Conservation (phyloP, 148 eudicot species). For the Persicaria tinctoria region DNA sequence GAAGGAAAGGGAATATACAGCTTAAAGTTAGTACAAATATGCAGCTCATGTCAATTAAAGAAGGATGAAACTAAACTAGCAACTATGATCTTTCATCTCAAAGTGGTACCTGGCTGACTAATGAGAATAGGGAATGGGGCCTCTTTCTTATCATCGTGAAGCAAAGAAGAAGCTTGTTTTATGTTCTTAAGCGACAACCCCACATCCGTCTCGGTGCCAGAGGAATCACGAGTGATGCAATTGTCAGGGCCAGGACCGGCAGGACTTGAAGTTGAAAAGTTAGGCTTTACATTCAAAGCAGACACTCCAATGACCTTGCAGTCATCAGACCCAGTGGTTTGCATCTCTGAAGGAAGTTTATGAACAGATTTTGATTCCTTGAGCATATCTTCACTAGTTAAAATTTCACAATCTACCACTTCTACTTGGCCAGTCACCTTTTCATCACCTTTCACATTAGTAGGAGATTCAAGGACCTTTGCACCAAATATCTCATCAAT, state of each 20-base stretch:
- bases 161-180: constrained; percentile 35
- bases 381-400: constrained; percentile 22
- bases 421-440: constrained; percentile 14
- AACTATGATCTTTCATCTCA: not conserved
- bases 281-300: constrained; percentile 18
- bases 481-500: constrained; percentile 14
- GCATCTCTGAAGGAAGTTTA: constrained; percentile 13
- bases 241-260: not conserved
- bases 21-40: not conserved
- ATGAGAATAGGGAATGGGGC: constrained; percentile 26
- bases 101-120: constrained; percentile 57
- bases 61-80: not conserved
- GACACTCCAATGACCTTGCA: constrained; percentile 14
- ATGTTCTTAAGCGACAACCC: constrained; percentile 36
- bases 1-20: not conserved
- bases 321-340: constrained; percentile 13
- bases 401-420: constrained; percentile 16
- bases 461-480: constrained; percentile 13
- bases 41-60: not conserved
- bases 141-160: constrained; percentile 29
- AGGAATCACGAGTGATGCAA: constrained; percentile 13
- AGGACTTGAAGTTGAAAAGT: constrained; percentile 17
- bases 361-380: constrained; percentile 16
- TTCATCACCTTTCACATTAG: constrained; percentile 19
- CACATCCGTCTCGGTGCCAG: constrained; percentile 30